Evolutionary conservation across 106 monocot genomes (phyloP).

Genomic region (Dendrobium nobile): DNA sequence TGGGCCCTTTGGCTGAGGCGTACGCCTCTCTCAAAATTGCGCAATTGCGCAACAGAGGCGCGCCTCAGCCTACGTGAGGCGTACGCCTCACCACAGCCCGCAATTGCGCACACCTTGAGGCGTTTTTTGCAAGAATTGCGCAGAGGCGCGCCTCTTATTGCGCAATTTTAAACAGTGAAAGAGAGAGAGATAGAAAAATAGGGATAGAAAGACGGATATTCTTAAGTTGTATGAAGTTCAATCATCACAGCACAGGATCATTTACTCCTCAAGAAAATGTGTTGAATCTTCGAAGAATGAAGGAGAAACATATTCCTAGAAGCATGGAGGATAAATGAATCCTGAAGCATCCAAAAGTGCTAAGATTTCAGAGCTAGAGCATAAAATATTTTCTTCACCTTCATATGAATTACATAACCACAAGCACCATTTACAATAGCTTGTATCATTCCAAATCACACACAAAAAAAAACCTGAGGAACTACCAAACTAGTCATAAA

Average conservation of each 20-base stretch:
- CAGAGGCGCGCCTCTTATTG: too few relatives aligned
- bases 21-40: too few relatives aligned
- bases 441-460: not conserved
- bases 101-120: too few relatives aligned
- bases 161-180: too few relatives aligned
- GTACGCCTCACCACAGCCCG: too few relatives aligned
- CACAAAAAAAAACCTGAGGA: not conserved
- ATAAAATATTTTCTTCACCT: not conserved
- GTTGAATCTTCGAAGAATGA: not conserved
- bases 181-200: not conserved
- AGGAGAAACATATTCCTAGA: not conserved
- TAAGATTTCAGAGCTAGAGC: not conserved
- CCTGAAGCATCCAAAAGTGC: not conserved
- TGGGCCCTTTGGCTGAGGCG: too few relatives aligned
- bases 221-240: not conserved
- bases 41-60: too few relatives aligned
- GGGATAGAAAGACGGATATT: not conserved
- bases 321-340: not conserved
- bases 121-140: too few relatives aligned
- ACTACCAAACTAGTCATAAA: constrained; percentile 1
- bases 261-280: not conserved
- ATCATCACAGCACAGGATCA: not conserved
- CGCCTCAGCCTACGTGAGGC: too few relatives aligned
- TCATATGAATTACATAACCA: not conserved
- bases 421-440: not conserved